A percentile compares a stretch with the other conserved stretches of the same genome.
Evolutionary conservation across 1,284 basidiomycete genomes (phyloP).

Genomic region (Fomes fomentarius): DNA sequence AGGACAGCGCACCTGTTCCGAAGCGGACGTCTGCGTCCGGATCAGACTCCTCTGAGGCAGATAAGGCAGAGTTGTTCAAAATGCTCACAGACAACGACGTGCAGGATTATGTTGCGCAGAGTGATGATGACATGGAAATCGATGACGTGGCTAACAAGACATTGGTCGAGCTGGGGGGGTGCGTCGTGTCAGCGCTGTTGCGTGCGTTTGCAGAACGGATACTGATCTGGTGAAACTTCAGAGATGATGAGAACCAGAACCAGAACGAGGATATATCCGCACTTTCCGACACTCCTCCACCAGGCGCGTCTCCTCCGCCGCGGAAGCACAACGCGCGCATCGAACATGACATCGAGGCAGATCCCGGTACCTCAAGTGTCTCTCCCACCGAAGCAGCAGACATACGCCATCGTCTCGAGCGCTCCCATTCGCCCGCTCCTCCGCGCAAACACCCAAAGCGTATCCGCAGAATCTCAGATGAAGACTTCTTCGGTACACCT

Average conservation of each 20-base stretch:
- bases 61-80: neutral
- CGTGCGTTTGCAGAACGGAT: neutral
- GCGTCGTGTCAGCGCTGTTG: neutral
- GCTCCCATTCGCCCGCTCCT: constrained; percentile 3
- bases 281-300: neutral
- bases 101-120: neutral
- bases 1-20: neutral
- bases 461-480: constrained; percentile 6
- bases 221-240: no score
- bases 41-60: neutral
- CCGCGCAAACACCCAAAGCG: constrained; percentile 14
- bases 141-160: neutral
- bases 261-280: neutral
- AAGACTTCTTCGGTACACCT: constrained; percentile 21
- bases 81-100: neutral
- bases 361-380: constrained; percentile 6
- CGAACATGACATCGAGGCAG: constrained; percentile 6
- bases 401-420: constrained; percentile 4
- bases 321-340: constrained; percentile 14
- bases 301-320: constrained; percentile 8
- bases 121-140: neutral
- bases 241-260: neutral
- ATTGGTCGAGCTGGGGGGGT: neutral
- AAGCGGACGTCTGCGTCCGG: neutral
- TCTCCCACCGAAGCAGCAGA: constrained; percentile 17